Conservation (phyloP, 495 filamentous ascomycete genomes). For the Echria macrotheca region DNA sequence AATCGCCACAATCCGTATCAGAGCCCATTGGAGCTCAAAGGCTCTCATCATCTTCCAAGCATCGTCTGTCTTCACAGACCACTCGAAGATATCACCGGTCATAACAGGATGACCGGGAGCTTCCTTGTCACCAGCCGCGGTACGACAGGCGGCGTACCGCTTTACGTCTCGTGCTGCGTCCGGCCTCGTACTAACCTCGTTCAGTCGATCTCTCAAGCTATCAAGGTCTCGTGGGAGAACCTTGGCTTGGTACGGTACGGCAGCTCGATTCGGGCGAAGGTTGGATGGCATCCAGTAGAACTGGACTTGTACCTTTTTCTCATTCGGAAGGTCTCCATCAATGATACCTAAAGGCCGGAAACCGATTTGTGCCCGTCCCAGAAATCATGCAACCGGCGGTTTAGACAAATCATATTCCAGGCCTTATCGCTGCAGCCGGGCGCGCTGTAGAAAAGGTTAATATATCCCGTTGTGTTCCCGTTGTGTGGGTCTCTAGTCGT, state of each 20-base stretch:
- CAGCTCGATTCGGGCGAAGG: constrained; percentile 3
- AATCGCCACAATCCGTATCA: constrained; percentile 7
- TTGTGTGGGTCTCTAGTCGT: too few relatives aligned
- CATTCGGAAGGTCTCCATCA: constrained; percentile 1
- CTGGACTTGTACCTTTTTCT: constrained; percentile 8
- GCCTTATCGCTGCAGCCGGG: constrained; percentile 5
- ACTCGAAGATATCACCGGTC: constrained; percentile 2
- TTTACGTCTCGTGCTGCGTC: constrained; percentile 3
- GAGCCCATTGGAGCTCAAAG: constrained; percentile 4
- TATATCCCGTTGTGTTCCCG: neutral
- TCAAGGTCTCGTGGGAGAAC: constrained; percentile 6
- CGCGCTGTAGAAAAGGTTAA: constrained; percentile 4
- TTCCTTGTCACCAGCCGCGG: neutral
- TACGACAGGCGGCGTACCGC: constrained; percentile 5
- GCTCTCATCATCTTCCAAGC: neutral
- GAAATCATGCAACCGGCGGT: constrained; percentile 3
- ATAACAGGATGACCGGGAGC: neutral
- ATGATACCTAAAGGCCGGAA: constrained; percentile 7
- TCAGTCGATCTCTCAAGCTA: constrained; percentile 4
- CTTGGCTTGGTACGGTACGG: constrained; percentile 5
- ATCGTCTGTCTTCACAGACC: neutral
- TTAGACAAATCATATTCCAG: constrained; percentile 8
- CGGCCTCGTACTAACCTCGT: constrained; percentile 6
- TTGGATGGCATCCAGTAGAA: constrained; percentile 3
- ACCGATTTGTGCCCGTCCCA: constrained; percentile 7